phyloP scores from a whole-genome alignment of 1,139 yeast genomes.

The Scheffersomyces stambukii region DNA sequence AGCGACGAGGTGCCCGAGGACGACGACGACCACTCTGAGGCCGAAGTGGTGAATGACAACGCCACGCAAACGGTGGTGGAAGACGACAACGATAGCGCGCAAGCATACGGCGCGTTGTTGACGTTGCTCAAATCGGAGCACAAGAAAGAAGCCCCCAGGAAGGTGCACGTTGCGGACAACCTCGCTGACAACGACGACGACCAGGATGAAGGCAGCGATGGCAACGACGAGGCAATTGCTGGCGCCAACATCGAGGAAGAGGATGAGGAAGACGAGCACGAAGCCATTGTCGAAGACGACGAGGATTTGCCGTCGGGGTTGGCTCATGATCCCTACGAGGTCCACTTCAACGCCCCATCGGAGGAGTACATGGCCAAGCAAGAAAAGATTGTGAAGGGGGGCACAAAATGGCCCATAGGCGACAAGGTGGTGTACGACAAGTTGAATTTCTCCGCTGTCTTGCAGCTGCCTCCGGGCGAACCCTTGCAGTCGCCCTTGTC shows the following conservation, averaged over 20 bases:
- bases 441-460: constrained; percentile 18
- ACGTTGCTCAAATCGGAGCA: constrained; percentile 62
- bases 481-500: constrained; percentile 11
- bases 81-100: constrained; percentile 25
- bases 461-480: constrained; percentile 30
- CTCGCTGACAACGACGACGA: constrained; percentile 16
- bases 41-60: constrained; percentile 1
- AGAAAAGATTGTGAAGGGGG: constrained; percentile 14
- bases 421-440: constrained; percentile 15
- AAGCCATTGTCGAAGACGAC: constrained; percentile 29
- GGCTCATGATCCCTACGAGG: constrained; percentile 61
- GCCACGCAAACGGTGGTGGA: constrained; percentile 8
- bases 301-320: constrained; percentile 18
- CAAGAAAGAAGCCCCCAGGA: constrained; percentile 13
- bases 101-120: constrained; percentile 73
- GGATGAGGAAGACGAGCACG: constrained; percentile 25
- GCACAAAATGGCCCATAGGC: constrained; percentile 24
- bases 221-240: constrained; percentile 23
- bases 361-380: constrained; percentile 42
- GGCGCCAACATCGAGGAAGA: constrained; percentile 15
- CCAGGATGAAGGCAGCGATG: constrained; percentile 16
- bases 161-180: constrained; percentile 7
- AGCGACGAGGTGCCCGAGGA: constrained; percentile 1
- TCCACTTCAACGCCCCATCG: constrained; percentile 59
- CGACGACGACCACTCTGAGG: constrained; percentile 3